phyloP scores from a whole-genome alignment of 345 rosid species.

The Eucalyptus marginata region DNA sequence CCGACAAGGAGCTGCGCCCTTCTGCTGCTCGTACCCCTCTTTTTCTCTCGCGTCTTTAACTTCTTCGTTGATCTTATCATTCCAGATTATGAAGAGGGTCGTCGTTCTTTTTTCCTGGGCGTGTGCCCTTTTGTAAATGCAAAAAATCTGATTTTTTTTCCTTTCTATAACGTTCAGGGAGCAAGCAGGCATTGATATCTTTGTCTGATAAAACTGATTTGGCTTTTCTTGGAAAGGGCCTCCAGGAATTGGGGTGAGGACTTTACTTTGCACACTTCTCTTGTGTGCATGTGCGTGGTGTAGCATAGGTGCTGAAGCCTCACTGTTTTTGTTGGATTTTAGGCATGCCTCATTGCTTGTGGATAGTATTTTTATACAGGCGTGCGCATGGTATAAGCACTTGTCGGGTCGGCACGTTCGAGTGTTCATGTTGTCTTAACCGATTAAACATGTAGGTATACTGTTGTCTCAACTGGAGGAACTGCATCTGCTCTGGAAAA shows the following conservation, averaged over 20 bases:
- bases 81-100: not conserved
- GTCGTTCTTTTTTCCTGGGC: not conserved
- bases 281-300: not conserved
- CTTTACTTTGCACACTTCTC: not conserved
- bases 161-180: constrained; percentile 15
- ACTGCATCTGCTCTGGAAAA: constrained; percentile 72
- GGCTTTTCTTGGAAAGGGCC: constrained; percentile 56
- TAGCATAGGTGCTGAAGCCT: not conserved
- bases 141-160: not conserved
- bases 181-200: constrained; percentile 76
- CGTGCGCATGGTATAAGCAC: not conserved
- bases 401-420: not conserved
- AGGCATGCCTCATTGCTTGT: not conserved
- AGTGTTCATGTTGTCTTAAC: not conserved
- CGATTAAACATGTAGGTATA: constrained; percentile 26
- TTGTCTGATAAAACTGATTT: constrained; percentile 72
- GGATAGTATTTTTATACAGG: not conserved
- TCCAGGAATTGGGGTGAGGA: constrained; percentile 59
- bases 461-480: constrained; percentile 94
- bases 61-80: not conserved
- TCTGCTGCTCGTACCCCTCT: not conserved
- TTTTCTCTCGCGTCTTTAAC: not conserved
- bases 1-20: not conserved
- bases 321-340: not conserved
- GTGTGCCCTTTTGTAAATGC: not conserved